A percentile compares a stretch with the other conserved stretches of the same genome.
Conservation (phyloP, 2,329 filamentous ascomycete species). For the Mariannaea sp. region DNA sequence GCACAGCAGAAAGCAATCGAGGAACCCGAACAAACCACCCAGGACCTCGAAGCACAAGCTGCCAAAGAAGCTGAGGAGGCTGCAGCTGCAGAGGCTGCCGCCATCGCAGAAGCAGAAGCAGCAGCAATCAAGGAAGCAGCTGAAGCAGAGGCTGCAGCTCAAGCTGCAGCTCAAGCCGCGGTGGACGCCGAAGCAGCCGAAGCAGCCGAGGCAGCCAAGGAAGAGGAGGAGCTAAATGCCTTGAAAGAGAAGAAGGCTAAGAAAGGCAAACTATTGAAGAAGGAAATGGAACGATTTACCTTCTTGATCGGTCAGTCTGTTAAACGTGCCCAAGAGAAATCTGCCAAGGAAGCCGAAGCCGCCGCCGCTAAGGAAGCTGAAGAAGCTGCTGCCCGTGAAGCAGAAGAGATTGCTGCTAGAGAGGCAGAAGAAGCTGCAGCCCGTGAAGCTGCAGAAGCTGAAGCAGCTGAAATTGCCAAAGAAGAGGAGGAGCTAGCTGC, state of each 20-base stretch:
- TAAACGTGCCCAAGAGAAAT: constrained; percentile 32
- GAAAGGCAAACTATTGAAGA: constrained; percentile 38
- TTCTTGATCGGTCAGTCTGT: constrained; percentile 26
- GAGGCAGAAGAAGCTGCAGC: constrained; percentile 36
- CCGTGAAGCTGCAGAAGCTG: constrained; percentile 25
- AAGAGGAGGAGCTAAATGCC: constrained; percentile 33
- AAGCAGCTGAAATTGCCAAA: constrained; percentile 35
- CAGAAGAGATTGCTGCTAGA: constrained; percentile 17
- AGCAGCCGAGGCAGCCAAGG: constrained; percentile 28
- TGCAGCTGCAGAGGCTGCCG: constrained; percentile 28
- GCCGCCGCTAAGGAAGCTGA: constrained; percentile 19
- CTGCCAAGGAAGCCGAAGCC: constrained; percentile 28
- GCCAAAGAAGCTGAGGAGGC: constrained; percentile 37
- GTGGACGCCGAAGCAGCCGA: constrained; percentile 28
- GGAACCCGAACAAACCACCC: constrained; percentile 38
- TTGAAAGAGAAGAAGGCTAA: constrained; percentile 41
- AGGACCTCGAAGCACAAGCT: constrained; percentile 39
- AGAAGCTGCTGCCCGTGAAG: constrained; percentile 20
- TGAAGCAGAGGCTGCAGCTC: constrained; percentile 8
- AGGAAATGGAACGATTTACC: constrained; percentile 30
- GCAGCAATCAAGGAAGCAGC: constrained; percentile 15
- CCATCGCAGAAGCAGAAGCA: constrained; percentile 22
- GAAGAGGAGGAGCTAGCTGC: constrained; percentile 49
- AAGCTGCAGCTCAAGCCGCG: constrained; percentile 17
- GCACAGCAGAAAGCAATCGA: constrained; percentile 38